Evolutionary conservation across 140 eudicot species (phyloP), one percentile per base, ranked within the genome.

Genomic region (Ambrosia hybrid): DNA sequence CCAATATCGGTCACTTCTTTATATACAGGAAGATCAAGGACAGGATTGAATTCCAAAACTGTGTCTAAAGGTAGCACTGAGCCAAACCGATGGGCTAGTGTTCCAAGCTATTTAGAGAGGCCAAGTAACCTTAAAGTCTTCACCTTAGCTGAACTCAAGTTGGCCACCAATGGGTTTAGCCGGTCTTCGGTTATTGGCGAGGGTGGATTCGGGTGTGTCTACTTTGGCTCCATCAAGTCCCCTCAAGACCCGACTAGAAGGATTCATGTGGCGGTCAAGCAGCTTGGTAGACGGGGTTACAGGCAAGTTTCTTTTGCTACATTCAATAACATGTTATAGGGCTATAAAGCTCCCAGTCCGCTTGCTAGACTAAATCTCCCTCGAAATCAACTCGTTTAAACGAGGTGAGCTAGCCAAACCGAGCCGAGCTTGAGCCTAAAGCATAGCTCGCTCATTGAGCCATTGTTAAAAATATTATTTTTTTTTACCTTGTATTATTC

Each of bases 181-280:
- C 80, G 81, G 2, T 76, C 85, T 15, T 67, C 86, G 13, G 86
- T 85, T 71, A 76, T 89, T 16, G 96, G 96, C 5, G 96, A 89
- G 57, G 96, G 96, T 45, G 96, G 92, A 26, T 86, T 86, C 64
- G 89, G 96, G 63, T 83, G 88, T 74, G 96, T 89, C 10, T 82
- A 70, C 65, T 82, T 63, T 76, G 96, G 92, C 16, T 49, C 74
- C 2, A 74, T 89, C 9, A 86, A 82, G 88, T 74, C 71, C 59
- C 71, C 76, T 8, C 85, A 86, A 37, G 82, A 82, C 51, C 85
- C 86, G 43, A 55, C 68, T 12, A 53, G 36, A 33, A 83, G 71
- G 73, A 11, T 78, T n/a, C 86, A 82, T 45, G 92, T 89, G 48
- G 96, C 96, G 13, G 79, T 89, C 38, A 89, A 89, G 73, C 88